Base-by-base conservation (phyloP, 2,329 filamentous ascomycete genomes). In the Alternaria sp. region DNA sequence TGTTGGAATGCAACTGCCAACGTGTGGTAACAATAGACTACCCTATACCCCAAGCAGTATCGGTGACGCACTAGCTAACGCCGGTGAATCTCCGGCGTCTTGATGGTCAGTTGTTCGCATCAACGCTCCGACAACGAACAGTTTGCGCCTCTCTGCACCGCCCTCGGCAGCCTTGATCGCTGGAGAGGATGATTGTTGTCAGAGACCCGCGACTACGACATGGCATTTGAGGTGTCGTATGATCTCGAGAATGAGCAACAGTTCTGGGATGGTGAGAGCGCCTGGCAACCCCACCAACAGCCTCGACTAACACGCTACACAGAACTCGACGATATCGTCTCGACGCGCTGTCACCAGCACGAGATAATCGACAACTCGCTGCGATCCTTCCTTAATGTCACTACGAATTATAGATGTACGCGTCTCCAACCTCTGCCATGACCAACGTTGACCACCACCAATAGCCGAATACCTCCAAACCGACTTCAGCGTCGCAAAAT, bases 351-450 rank as follows among this genome's bases (percentile, higher is more conserved):
- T 78, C 81, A 84, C 56, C 85, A 85, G 59, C 86, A 90, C 78
- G 86, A 88, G 71, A 80, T 84, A 60, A 91, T 98, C 78, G 95
- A 99, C 81, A 90, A 97, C 79, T 87, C 90, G 63, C 84, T 99
- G 68, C 92, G 95, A 69, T 86, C 87, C 44, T 99, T 94, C 86
- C 85, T 99, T 60, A 86, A 88, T 66, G 87, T 97, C 69, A 90
- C 92, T 36, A 89, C 91, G 20, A 86, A 83, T 63, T 91, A 92
- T 77, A 91, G 90, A 81, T 82, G 87, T 89, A 78, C n/a, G 72
- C 52, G 41, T 46, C 53, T 40, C 52, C 45, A 9, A 48, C 25
- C 32, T 38, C 9, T 36, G 28, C 46, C 14, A 6, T 48, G 55
- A 51, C 46, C 49, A 41, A 27, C 49, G 54, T 71, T 78, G 71